Evolutionary conservation across 2,329 filamentous ascomycete species (phyloP).

Genomic region (Colletotrichum zoysiae): DNA sequence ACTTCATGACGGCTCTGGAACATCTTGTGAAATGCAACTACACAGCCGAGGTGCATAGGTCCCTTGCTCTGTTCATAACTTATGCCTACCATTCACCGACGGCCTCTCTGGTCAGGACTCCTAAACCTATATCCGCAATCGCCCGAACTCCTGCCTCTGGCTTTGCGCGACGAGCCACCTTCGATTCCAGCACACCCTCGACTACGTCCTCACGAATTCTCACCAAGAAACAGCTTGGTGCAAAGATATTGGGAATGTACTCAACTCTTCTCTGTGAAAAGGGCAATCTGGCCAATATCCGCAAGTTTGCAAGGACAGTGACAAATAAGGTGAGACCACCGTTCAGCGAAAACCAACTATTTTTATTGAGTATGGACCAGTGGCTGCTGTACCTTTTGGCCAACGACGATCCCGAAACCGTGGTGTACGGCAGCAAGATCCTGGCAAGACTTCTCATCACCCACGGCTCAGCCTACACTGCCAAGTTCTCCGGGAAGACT

Average conservation of each 20-base stretch:
- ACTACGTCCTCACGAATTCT: constrained; percentile 56
- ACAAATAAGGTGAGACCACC: constrained; percentile 82
- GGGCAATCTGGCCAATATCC: constrained; percentile 75
- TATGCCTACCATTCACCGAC: constrained; percentile 81
- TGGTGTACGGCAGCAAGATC: constrained; percentile 85
- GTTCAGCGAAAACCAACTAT: constrained; percentile 40
- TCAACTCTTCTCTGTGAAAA: constrained; percentile 82
- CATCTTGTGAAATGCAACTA: constrained; percentile 84
- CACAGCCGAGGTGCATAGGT: constrained; percentile 86
- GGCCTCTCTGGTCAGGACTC: constrained; percentile 63
- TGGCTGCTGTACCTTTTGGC: constrained; percentile 94
- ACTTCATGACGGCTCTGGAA: constrained; percentile 84
- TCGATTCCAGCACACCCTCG: constrained; percentile 49
- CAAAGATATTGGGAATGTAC: constrained; percentile 82
- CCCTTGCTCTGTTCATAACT: constrained; percentile 91
- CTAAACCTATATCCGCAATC: constrained; percentile 57
- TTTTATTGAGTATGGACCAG: constrained; percentile 57
- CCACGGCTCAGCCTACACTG: constrained; percentile 84
- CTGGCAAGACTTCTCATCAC: constrained; percentile 85
- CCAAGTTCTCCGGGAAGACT: constrained; percentile 85
- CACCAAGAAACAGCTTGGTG: constrained; percentile 78
- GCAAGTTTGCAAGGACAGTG: constrained; percentile 92
- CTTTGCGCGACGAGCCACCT: constrained; percentile 53
- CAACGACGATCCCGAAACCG: constrained; percentile 85
- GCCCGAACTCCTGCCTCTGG: constrained; percentile 58